A percentile compares a stretch with the other conserved stretches of the same genome.
Conservation (phyloP, 371 early-diverging fungal species). For the Mucor circinelloides region DNA sequence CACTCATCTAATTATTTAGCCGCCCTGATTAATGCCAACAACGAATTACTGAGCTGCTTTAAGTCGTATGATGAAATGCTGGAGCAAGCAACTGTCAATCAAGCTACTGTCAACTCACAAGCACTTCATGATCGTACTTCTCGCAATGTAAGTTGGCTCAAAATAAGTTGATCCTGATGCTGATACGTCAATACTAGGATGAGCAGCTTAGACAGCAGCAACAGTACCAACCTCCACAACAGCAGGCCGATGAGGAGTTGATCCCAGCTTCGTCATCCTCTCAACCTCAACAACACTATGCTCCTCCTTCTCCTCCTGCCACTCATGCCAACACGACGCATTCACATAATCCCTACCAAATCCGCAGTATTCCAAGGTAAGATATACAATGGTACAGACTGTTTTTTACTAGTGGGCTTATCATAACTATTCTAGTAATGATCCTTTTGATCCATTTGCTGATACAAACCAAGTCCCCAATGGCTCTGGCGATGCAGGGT, state of each 20-base stretch:
- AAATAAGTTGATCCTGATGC: neutral
- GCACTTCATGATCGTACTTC: constrained; percentile 37
- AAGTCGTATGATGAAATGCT: constrained; percentile 57
- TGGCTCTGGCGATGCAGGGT: constrained; percentile 24
- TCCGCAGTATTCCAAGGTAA: neutral
- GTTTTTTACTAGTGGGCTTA: neutral
- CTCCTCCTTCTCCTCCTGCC: neutral
- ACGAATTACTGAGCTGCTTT: constrained; percentile 44
- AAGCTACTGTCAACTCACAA: constrained; percentile 43
- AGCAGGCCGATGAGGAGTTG: neutral
- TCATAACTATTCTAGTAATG: neutral
- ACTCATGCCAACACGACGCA: neutral
- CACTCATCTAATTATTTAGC: constrained; percentile 26
- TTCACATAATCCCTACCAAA: neutral
- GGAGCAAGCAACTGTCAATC: constrained; percentile 40
- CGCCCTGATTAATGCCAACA: constrained; percentile 44
- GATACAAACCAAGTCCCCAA: constrained; percentile 27
- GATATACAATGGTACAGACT: neutral
- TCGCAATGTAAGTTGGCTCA: constrained; percentile 15
- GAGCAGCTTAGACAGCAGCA: constrained; percentile 1
- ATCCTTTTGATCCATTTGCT: constrained; percentile 51
- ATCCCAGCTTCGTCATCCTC: constrained; percentile 5
- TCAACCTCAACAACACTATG: neutral
- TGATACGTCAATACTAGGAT: neutral
- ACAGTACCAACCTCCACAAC: constrained; percentile 5